Evolutionary conservation across 768 basidiomycete genomes (phyloP), one percentile per base, ranked within the genome.

Genomic region (Tubosaeta sp.): DNA sequence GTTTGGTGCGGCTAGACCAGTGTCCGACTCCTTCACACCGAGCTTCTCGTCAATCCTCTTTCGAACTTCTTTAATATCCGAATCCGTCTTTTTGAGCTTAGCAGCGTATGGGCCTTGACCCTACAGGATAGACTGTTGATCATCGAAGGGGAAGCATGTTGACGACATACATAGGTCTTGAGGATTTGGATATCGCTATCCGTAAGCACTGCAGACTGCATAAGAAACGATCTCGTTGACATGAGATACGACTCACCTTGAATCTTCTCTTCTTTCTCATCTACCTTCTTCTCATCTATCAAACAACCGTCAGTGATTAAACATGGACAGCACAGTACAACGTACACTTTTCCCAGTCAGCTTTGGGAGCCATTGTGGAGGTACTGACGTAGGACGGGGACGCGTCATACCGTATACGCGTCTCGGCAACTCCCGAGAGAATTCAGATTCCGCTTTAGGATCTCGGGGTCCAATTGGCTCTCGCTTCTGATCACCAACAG

Each of bases 171-270:
- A 71, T 98, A 98, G 54, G 95, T 99, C 76, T 97, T 97, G 57
- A 99, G 83, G 60, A 99, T 97, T 70, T 98, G 95, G 46, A 99
- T 99, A 68, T 98, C 97, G 59, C 91, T 93, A 63, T 97, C 95
- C 66, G 98, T 97, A 56, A 99, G 84, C 46, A 88, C 95, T 97
- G 54, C 4, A 47, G 3, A 34, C 27, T 37, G 27, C 4, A 43
- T 68, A 26, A 64, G 59, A 37, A 11, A 14, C 8, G 11, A 6
- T 9, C 26, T 32, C 22, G 10, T 48, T 19, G 52, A 16, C 2
- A 45, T n/a, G 55, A 19, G 48, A n/a, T 6, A 43, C 26, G 32
- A 74, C 83, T 55, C 59, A 84, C 89, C 83, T 60, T 88, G 83
- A 63, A 97, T 95, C 77, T 97, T 97, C 74, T 93, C 92, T 62